Evolutionary conservation across 805 yeast species (phyloP), one percentile per base, ranked within the genome.

Genomic region (Cephaloascus fragrans): DNA sequence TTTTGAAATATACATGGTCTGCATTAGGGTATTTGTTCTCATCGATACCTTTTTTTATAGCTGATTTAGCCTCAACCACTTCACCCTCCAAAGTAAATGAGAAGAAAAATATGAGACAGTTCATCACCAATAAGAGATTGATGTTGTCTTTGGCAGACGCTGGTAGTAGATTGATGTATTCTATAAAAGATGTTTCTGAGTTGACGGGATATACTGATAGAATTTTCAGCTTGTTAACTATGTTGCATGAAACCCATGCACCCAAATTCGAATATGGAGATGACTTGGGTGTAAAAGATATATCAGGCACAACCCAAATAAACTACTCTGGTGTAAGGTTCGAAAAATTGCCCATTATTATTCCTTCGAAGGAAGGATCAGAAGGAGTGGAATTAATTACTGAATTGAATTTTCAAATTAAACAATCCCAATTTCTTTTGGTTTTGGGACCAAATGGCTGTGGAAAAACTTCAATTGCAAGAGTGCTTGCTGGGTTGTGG

Each of bases 141-240:
- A 81, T 89, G 84, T 71, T 89, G 47, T 82, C 93, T 3, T 70
- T 89, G 55, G 95, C 96, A 3, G 97, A 89, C 62, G 96, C 97
- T 0, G 97, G 97, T 3, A 83, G 94, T 12, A 71, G 96, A 47
- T 71, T 89, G 61, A 88, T 89, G 96, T 87, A 86, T 58, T 87
- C 97, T 2, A 83, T 88, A 47, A 89, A 89, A 56, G 96, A 88
- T 58, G 73, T 89, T 18, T 83, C 93, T n/a, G 89, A 81, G 56
- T 70, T 89, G 39, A 84, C 95, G 1, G 96, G 97, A 10, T 83
- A 84, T 54, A 86, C 96, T 1, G 90, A 86, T 49, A 65, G 96
- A 46, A 83, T 89, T 3, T 89, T 85, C 61, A 73, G 76, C 16
- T 65, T 89, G 38, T 63, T 89, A 39, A 69, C 83, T n/a, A 78